Evolutionary conservation across 2,329 filamentous ascomycete species (phyloP), one percentile per base, ranked within the genome.

Genomic region (Aschersonia sp.): DNA sequence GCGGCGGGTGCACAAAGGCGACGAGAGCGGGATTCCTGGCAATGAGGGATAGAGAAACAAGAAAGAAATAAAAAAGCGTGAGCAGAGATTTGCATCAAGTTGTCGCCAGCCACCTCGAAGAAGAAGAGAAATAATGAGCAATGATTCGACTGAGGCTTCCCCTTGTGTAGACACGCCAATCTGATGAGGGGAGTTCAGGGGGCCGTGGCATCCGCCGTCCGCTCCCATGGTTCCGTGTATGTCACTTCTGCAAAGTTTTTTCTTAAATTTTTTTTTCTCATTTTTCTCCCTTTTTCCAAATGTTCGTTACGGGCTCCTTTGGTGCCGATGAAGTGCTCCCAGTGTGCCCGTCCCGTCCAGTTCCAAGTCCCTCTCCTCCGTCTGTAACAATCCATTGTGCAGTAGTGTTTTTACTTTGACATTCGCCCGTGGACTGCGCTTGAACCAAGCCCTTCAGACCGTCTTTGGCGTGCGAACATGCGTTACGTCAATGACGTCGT

Each of bases 401-500:
- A 20, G 20, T 20, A 20, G 20, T 20, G 20, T 20, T 20, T 20
- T 20, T 20, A 20, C 20, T 20, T 20, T 20, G 20, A 20, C 20
- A 20, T 20, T 20, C 20, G 20, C 20, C 1, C 20, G 20, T 20
- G 20, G 20, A 20, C 20, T 20, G 20, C 20, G 20, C 20, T 20
- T 20, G 20, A 20, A 20, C 2, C 20, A 20, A 20, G 29, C 50
- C 49, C 30, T 51, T 77, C 63, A 79, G 63, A 78, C 71, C 46
- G 74, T 76, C 68, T 69, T 74, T 51, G 76, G 75, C 52, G 73
- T 73, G 54, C 73, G 69, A 63, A 74, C 77, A 65, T 82, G 84
- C 78, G 78, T 84, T 68, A 87, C 81, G 65, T 92, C 88, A 70
- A 87, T 84, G 70, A 96, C 81, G 69, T 96, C 89, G 77, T 96